Percentiles rank a stretch among this genome's conserved stretches.
Conservation (phyloP, 1,284 basidiomycete genomes). For the Pseudozyma tsukubaensis region DNA sequence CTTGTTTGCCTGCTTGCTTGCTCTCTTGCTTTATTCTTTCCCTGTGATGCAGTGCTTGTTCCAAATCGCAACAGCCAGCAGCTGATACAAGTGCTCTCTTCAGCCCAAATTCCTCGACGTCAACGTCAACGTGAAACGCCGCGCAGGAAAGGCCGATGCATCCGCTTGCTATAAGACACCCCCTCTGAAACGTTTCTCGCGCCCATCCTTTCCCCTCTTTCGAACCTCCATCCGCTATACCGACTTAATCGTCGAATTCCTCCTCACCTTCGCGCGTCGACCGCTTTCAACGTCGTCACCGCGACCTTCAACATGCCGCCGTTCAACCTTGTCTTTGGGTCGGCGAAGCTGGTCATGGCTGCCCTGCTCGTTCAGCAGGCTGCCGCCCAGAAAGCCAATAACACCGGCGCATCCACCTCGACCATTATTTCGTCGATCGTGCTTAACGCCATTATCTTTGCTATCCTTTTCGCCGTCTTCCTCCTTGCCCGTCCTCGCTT, state of each 20-base stretch:
- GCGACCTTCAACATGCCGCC: constrained; percentile 39
- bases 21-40: too few species aligned
- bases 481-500: constrained; percentile 69
- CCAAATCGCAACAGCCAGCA: too few species aligned
- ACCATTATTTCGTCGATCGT: constrained; percentile 67
- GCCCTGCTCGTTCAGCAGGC: constrained; percentile 35
- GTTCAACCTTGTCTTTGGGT: constrained; percentile 39
- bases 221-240: background rate
- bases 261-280: constrained; percentile 8
- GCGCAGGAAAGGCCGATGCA: too few species aligned
- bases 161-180: too few species aligned
- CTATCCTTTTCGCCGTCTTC: constrained; percentile 66
- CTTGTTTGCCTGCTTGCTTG: too few species aligned
- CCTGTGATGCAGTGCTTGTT: too few species aligned
- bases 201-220: background rate
- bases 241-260: background rate
- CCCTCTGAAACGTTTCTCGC: background rate
- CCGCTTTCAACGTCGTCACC: constrained; percentile 16
- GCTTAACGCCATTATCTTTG: constrained; percentile 64
- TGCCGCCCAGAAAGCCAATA: constrained; percentile 24
- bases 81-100: too few species aligned
- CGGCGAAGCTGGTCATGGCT: constrained; percentile 32
- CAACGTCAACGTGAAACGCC: background rate
- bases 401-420: constrained; percentile 52
- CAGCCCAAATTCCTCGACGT: background rate